These are phyloP conservation scores for Eucalyptus polybractea DNA, from an alignment of 345 rosid species.

Conservation along the genomic window DNA sequence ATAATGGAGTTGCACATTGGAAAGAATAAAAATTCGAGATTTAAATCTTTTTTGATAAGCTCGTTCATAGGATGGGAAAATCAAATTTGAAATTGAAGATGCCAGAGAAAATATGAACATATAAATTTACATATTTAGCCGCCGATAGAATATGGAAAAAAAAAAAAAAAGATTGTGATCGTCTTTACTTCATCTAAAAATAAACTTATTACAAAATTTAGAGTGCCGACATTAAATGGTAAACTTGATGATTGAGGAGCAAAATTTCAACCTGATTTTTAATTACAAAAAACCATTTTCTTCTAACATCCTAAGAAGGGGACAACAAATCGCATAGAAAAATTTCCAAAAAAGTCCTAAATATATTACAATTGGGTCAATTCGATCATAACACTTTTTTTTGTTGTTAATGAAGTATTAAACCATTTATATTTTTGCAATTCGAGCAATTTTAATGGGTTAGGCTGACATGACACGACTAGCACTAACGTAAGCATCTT, in stretches of 20 bases:
- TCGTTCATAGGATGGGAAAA: background rate
- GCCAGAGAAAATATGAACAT: background rate
- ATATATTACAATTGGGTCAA: accelerated
- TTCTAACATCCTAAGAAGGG: background rate
- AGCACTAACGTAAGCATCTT: too few species aligned
- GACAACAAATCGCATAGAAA: background rate
- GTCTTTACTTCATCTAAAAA: background rate
- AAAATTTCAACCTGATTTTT: background rate
- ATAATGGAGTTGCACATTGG: too few species aligned
- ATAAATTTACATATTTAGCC: too few species aligned
- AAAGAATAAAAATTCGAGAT: background rate
- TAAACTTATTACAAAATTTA: background rate
- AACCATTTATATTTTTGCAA: too few species aligned
- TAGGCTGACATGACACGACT: too few species aligned
- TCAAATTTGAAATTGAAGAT: background rate
- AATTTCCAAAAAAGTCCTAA: accelerated
- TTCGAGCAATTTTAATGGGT: too few species aligned
- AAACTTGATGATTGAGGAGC: background rate
- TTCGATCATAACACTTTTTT: too few species aligned
- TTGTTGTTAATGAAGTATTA: too few species aligned
- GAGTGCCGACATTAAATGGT: background rate
- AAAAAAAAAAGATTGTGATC: background rate
- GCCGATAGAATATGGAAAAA: too few species aligned
- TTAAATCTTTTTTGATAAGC: background rate
- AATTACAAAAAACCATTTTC: background rate